phyloP scores from a whole-genome alignment of 305 asterid genomes.

The Solanum hybrid region DNA sequence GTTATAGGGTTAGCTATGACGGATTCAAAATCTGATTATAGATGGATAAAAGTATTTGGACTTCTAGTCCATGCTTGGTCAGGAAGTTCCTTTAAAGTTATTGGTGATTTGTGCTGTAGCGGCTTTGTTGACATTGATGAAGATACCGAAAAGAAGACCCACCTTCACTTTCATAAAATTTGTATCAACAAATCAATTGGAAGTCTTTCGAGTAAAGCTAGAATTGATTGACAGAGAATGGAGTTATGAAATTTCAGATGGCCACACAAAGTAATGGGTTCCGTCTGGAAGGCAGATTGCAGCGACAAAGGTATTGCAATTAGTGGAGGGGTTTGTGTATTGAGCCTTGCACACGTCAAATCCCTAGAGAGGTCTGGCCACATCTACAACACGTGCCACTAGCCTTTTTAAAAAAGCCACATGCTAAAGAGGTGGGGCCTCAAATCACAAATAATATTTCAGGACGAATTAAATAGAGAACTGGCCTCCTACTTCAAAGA shows the following conservation, averaged over 20 bases:
- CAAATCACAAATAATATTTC: not conserved
- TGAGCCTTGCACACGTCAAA: not conserved
- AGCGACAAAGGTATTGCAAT: not conserved
- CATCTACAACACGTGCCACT: not conserved
- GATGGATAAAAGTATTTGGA: not conserved
- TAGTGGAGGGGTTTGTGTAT: not conserved
- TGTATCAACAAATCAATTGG: not conserved
- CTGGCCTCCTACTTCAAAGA: not conserved
- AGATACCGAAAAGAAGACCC: not conserved
- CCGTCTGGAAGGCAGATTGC: not conserved
- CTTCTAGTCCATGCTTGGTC: not conserved
- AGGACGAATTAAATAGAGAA: not conserved
- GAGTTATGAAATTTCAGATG: not conserved
- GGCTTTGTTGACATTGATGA: not conserved
- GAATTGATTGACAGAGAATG: not conserved
- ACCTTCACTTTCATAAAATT: not conserved
- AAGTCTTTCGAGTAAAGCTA: not conserved
- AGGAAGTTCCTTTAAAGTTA: not conserved
- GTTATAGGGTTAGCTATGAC: not conserved
- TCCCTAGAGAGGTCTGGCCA: not conserved
- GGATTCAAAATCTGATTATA: not conserved
- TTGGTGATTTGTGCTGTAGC: not conserved
- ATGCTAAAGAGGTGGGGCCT: not conserved
- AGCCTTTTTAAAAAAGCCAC: not conserved
- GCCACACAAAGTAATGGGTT: not conserved